Evolutionary conservation across 2,329 filamentous ascomycete genomes (phyloP).

Genomic region (Epichloe glyceriae): DNA sequence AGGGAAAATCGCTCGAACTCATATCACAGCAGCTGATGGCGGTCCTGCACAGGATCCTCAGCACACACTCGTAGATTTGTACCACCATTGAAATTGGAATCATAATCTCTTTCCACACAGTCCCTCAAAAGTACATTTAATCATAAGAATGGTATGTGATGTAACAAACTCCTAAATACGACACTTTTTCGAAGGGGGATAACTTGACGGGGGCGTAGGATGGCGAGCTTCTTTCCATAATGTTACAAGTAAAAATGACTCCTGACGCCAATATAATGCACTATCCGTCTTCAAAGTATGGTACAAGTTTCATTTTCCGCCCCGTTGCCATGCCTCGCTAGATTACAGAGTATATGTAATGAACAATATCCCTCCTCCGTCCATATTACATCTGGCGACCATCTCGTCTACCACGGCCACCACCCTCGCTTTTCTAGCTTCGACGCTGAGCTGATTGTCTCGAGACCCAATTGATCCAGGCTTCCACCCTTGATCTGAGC

Average conservation of each 20-base stretch:
- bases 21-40: neutral
- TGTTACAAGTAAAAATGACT: conserved; percentile 22
- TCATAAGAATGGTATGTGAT: too few species aligned
- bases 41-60: neutral
- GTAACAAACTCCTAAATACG: too few species aligned
- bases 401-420: conserved; percentile 27
- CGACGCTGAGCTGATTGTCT: conserved; percentile 12
- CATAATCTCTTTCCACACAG: neutral
- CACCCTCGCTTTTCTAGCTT: conserved; percentile 33
- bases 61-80: neutral
- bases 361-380: neutral
- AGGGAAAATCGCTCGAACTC: neutral
- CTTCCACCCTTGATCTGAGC: conserved; percentile 37
- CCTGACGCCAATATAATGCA: conserved; percentile 33
- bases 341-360: neutral
- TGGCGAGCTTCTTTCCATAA: conserved; percentile 8
- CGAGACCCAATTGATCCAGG: conserved; percentile 35
- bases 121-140: neutral
- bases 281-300: conserved; percentile 30
- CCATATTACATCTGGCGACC: neutral
- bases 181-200: too few species aligned
- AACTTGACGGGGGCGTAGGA: too few species aligned
- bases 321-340: conserved; percentile 6
- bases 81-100: neutral
- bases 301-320: conserved; percentile 19